Evolutionary conservation across 495 filamentous ascomycete species (phyloP).

Genomic region (Hyaloscypha finlandica): DNA sequence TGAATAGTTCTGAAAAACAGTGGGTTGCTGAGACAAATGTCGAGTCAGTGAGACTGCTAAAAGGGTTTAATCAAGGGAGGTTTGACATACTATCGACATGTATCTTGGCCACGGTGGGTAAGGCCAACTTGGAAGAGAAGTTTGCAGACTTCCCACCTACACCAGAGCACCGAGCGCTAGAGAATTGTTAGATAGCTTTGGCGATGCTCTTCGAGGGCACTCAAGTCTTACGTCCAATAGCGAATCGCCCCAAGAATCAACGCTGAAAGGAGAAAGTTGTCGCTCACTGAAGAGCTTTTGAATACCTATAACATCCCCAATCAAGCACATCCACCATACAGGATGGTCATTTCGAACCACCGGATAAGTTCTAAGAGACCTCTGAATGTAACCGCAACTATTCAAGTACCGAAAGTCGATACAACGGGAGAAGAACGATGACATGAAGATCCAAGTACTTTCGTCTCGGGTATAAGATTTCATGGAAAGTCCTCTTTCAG

Average conservation of each 20-base stretch:
- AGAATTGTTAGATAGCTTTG: too few species aligned
- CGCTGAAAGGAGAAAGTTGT: slow-evolving; percentile 4
- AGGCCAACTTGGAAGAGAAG: too few species aligned
- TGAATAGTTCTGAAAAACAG: too few species aligned
- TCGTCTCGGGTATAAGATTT: not conserved
- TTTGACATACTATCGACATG: too few species aligned
- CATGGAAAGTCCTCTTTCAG: too few species aligned
- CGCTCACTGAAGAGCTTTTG: slow-evolving; percentile 1
- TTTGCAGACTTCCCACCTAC: too few species aligned
- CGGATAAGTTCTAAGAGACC: not conserved
- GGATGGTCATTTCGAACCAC: not conserved
- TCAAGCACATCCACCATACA: not conserved
- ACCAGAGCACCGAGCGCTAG: too few species aligned
- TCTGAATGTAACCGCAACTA: not conserved
- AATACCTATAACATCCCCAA: not conserved
- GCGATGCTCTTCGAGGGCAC: too few species aligned
- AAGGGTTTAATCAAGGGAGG: too few species aligned
- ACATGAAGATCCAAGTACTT: slow-evolving; percentile 14
- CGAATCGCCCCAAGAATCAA: not conserved
- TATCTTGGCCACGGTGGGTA: too few species aligned
- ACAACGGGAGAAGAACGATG: slow-evolving; percentile 18
- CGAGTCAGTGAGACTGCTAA: too few species aligned
- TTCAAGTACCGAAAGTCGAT: not conserved
- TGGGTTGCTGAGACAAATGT: too few species aligned
- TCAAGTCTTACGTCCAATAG: slow-evolving; percentile 13